These are phyloP conservation scores for Ogataea kodamae DNA, from an alignment of 805 yeast species.

Conservation along the genomic window DNA sequence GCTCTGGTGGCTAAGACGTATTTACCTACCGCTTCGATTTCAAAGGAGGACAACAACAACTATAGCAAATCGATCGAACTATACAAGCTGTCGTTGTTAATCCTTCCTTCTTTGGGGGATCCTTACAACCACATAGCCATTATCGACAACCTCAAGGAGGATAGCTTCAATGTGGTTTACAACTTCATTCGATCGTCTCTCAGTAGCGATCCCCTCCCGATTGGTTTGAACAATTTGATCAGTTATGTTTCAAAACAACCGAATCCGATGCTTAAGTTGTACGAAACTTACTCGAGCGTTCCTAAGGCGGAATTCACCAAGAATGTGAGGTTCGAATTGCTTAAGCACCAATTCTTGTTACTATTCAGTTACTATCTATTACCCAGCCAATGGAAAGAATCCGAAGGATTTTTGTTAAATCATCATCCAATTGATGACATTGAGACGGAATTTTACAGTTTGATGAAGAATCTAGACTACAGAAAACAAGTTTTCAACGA, in stretches of 20 bases:
- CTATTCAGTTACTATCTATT: conserved; percentile 37
- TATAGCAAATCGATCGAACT: conserved; percentile 43
- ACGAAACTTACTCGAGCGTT: conserved; percentile 25
- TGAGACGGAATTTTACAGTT: conserved; percentile 33
- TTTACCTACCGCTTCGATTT: conserved; percentile 29
- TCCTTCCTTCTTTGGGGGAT: conserved; percentile 68
- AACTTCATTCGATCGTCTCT: conserved; percentile 55
- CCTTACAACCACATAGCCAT: conserved; percentile 61
- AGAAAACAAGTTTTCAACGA: conserved; percentile 35
- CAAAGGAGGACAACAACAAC: conserved; percentile 38
- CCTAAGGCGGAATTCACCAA: conserved; percentile 31
- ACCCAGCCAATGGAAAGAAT: conserved; percentile 39
- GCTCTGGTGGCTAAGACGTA: conserved; percentile 45
- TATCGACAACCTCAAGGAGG: conserved; percentile 47
- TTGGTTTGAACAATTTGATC: conserved; percentile 47
- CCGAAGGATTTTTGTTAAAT: conserved; percentile 27
- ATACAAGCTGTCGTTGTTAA: conserved; percentile 50
- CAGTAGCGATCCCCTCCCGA: conserved; percentile 46
- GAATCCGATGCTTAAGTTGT: conserved; percentile 27
- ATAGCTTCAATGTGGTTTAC: conserved; percentile 45
- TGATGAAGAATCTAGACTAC: conserved; percentile 26
- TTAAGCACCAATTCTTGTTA: conserved; percentile 32
- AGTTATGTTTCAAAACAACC: conserved; percentile 35
- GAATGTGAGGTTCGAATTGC: conserved; percentile 31
- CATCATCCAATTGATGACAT: conserved; percentile 30